Conservation (phyloP, 305 asterid species). For the Fraxinus latifolia region DNA sequence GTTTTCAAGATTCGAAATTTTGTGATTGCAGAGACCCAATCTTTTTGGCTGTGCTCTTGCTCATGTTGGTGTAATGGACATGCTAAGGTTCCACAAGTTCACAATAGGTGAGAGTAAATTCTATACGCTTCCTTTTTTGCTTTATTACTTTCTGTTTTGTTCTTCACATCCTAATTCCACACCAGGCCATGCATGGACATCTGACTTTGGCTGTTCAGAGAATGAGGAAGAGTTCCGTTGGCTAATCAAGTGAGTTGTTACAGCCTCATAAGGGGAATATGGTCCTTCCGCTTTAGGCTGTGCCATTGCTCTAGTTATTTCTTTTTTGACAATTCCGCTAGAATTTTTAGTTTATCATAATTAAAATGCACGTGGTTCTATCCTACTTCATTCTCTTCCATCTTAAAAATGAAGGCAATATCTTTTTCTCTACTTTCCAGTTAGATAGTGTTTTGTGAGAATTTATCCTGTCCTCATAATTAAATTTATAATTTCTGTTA, state of each 20-base stretch:
- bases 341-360: background rate
- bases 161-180: constrained; percentile 2
- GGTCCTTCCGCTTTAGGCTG: background rate
- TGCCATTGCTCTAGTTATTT: background rate
- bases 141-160: background rate
- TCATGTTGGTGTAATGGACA: constrained; percentile 99
- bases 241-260: constrained; percentile 69
- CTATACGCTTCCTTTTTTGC: background rate
- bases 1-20: background rate
- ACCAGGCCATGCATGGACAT: constrained; percentile 96
- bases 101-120: constrained; percentile 64
- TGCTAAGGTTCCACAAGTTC: constrained; percentile 96
- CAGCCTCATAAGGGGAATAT: background rate
- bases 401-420: background rate
- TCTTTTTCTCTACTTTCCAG: background rate
- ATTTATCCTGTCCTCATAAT: background rate
- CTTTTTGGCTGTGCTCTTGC: constrained; percentile 96
- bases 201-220: constrained; percentile 93
- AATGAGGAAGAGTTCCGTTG: constrained; percentile 87
- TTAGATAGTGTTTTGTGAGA: background rate
- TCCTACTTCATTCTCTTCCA: background rate
- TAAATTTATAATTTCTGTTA: background rate
- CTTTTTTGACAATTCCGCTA: background rate
- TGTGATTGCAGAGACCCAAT: constrained; percentile 79
- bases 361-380: background rate